Conservation (phyloP, 169 alveolate species). For the Plasmodium gonderi region DNA sequence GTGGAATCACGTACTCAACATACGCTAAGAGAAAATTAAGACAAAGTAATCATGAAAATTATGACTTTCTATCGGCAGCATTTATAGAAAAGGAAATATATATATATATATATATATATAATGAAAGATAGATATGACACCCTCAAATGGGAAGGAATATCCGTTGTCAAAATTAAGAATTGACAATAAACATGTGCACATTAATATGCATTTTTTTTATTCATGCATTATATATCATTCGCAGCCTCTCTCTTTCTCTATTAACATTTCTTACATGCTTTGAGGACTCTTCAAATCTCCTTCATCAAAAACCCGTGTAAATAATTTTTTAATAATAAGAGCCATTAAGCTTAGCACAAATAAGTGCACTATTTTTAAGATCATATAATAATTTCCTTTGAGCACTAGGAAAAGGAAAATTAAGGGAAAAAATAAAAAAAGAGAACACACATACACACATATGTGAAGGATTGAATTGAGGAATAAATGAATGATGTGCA, state of each 20-base stretch:
- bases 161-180: too few species aligned
- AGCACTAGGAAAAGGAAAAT: conserved; percentile 19
- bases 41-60: too few species aligned
- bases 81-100: too few species aligned
- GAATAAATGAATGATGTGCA: background rate
- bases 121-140: too few species aligned
- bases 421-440: background rate
- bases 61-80: too few species aligned
- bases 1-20: too few species aligned
- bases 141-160: too few species aligned
- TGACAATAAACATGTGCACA: too few species aligned
- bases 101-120: too few species aligned
- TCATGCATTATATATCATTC: background rate
- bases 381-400: conserved; percentile 27
- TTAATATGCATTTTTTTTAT: too few species aligned
- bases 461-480: background rate
- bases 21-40: too few species aligned
- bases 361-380: conserved; percentile 42
- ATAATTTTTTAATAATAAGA: conserved; percentile 18
- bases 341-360: conserved; percentile 15
- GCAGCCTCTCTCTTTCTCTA: background rate
- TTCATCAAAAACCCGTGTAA: conserved; percentile 11
- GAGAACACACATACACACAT: background rate
- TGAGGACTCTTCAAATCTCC: conserved; percentile 18
- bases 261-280: conserved; percentile 27